Evolutionary conservation across 208 protist species (phyloP), one percentile per base, ranked within the genome.

Genomic region (Acanthamoeba healyi): DNA sequence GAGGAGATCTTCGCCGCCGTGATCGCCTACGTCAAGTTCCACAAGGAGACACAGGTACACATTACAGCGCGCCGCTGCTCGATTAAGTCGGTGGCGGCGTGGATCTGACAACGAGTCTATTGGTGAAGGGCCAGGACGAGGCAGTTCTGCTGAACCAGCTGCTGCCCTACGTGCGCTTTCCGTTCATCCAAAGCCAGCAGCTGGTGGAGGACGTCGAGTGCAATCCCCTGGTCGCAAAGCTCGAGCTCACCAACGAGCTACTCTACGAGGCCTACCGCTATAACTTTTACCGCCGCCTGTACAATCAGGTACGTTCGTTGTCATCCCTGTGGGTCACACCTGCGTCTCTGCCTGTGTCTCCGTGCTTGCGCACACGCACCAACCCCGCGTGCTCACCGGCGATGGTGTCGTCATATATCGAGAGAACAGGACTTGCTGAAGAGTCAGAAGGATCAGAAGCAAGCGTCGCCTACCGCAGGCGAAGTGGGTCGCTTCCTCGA

Each of bases 201-300:
- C 70, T 79, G 24, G 70, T 79, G 29, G 32, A 12, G 12, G 38
- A 79, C 14, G 36, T 79, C 38, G 70, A 79, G 36, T 4, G 24
- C 36, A 79, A 79, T 24, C 70, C 10, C 10, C 15, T 4, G 5
- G 6, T 79, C 7, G 29, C 32, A 5, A 5, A 32, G 7, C 38
- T 79, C 36, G 10, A 38, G 34, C 29, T 79, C 70, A 17, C 32
- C 4, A 5, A 24, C 12, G 34, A 79, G 6, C 70, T 79, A 17
- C 32, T 79, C 24, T 79, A 29, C 38, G 70, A 79, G 70, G 38
- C 70, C 70, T 79, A 79, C 32, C 70, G 70, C 70, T 42, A 46
- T 32, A 79, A 42, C 32, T 79, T 79, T 32, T 79, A 42, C 70
- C 32, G 70, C 17, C 70, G 70, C 70, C 24, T 79, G 29, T 72